Evolutionary conservation across 768 basidiomycete species (phyloP), one percentile per base, ranked within the genome.

Genomic region (Boletales sp.): DNA sequence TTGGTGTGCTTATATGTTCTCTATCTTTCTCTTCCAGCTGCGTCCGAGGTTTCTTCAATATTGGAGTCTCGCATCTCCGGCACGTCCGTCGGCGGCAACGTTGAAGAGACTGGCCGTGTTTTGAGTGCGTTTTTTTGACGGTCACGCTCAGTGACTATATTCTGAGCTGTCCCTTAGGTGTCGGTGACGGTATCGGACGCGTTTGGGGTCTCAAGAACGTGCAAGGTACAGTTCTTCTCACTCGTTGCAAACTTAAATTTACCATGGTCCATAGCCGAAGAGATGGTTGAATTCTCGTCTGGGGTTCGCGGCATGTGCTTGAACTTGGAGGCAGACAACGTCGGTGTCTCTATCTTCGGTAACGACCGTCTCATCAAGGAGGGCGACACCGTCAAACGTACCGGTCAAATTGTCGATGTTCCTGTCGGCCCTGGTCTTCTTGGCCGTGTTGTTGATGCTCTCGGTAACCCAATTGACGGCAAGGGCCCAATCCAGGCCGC

Each of bases 221-320:
- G 66, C 97, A 98, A 78, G 93, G 92, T 93, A 63, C 50, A 72
- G 63, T 47, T 32, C 36, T 29, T 48, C 48, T 31, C 34, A 24
- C 14, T 34, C 9, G 4, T 30, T 40, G 40, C 34, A n/a, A 17
- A 39, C 30, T 1, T 14, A 7, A 40, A 46, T 5, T 56, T 40
- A 66, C 8, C 9, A 8, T 27, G 21, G 41, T 57, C 48, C 61
- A 43, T 73, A 94, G 87, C 87, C 76, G 97, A 99, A 78, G 97
- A 99, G 85, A 99, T 99, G 97, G 97, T 99, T 83, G 97, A 99
- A 83, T 99, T 99, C 83, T 92, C 95, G 43, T 98, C 97, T 45
- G 97, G 97, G 75, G 86, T 99, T 65, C 94, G 97, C 71, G 97
- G 97, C 81, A 99, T 99, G 97, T 97, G 94, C 75, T 76, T 99